A percentile compares a stretch with the other conserved stretches of the same genome.
Conservation (phyloP, 2,329 filamentous ascomycete species). For the Hymenoscyphus albidus region DNA sequence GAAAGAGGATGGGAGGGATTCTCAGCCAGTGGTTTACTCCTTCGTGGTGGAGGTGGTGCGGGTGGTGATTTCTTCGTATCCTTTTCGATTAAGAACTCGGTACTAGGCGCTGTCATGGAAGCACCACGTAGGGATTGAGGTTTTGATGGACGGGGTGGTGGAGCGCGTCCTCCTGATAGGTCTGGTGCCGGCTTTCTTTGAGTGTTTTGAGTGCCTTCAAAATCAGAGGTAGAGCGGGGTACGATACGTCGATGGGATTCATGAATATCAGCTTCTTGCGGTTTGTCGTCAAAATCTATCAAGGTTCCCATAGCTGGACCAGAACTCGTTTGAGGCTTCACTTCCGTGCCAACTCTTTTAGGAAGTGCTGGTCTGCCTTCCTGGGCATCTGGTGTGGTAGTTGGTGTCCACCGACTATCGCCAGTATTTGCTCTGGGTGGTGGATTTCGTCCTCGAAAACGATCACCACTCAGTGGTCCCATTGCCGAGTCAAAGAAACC, state of each 20-base stretch:
- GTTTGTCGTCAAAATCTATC: slow-evolving; percentile 58
- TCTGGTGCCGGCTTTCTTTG: slow-evolving; percentile 29
- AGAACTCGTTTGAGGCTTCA: slow-evolving; percentile 33
- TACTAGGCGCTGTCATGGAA: slow-evolving; percentile 21
- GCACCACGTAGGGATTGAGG: slow-evolving; percentile 51
- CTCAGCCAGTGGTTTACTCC: slow-evolving; percentile 11
- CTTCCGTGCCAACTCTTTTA: slow-evolving; percentile 25
- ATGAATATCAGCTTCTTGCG: slow-evolving; percentile 38
- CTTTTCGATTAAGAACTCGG: slow-evolving; percentile 36
- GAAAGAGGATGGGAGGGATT: slow-evolving; percentile 26
- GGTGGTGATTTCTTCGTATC: slow-evolving; percentile 40
- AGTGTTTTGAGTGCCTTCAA: slow-evolving; percentile 29
- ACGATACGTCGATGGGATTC: slow-evolving; percentile 32
- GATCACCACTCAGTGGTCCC: slow-evolving; percentile 31
- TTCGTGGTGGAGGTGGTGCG: slow-evolving; percentile 32
- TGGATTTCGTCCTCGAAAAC: slow-evolving; percentile 15
- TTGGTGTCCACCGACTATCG: slow-evolving; percentile 21
- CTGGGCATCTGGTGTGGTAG: slow-evolving; percentile 7
- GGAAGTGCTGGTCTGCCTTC: slow-evolving; percentile 6
- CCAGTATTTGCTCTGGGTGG: slow-evolving; percentile 18
- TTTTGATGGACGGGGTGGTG: slow-evolving; percentile 56
- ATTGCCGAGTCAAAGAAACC: slow-evolving; percentile 68
- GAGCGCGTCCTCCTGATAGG: slow-evolving; percentile 28
- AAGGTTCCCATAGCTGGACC: slow-evolving; percentile 48
- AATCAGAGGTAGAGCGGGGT: slow-evolving; percentile 29